These are phyloP conservation scores for Annulohypoxylon stygium DNA, from an alignment of 495 filamentous ascomycete species.

Conservation along the genomic window DNA sequence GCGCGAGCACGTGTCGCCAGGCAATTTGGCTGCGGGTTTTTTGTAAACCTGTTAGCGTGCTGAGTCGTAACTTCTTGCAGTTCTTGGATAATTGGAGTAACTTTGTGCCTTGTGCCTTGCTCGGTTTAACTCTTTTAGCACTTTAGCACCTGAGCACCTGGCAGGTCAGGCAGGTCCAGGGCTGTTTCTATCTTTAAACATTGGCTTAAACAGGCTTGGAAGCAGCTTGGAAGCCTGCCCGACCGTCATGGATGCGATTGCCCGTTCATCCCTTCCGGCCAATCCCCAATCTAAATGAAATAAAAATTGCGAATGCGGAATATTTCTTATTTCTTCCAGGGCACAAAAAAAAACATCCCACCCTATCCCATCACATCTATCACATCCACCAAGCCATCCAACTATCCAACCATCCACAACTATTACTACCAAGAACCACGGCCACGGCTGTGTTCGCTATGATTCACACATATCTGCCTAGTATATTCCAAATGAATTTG, in stretches of 20 bases:
- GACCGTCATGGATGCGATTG: background rate
- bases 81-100: background rate
- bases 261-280: slow-evolving; percentile 5
- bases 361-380: background rate
- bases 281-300: slow-evolving; percentile 2
- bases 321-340: slow-evolving; percentile 40
- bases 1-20: slow-evolving; percentile 38
- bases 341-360: background rate
- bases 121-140: background rate
- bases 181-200: slow-evolving; percentile 37
- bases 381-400: background rate
- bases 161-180: background rate
- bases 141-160: background rate
- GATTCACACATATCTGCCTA: slow-evolving; percentile 21
- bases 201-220: background rate
- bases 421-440: slow-evolving; percentile 5
- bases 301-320: slow-evolving; percentile 28
- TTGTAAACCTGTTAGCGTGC: slow-evolving; percentile 9
- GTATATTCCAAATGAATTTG: slow-evolving; percentile 27
- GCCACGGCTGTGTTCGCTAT: slow-evolving; percentile 30
- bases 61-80: background rate
- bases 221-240: slow-evolving; percentile 9
- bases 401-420: background rate
- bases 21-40: slow-evolving; percentile 34
- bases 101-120: slow-evolving; percentile 1